Base-by-base conservation (phyloP, 2,329 filamentous ascomycete genomes). In the Talaromyces amestolkiae region DNA sequence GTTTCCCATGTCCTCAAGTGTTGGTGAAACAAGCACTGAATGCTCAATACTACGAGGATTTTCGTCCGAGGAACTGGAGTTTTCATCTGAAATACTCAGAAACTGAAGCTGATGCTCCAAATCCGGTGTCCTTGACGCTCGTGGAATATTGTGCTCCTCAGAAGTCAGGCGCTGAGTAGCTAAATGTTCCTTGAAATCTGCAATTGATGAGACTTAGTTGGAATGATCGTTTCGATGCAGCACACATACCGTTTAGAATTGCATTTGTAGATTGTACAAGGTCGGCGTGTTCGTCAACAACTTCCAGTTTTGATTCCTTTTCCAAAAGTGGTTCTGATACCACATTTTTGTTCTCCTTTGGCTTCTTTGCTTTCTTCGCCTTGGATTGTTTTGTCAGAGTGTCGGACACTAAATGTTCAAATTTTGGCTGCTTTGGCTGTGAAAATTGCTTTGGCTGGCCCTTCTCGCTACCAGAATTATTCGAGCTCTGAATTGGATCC, bases 131-230 rank as follows among this genome's bases (percentile, higher is more conserved):
- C 22, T 64, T 11, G 51, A 58, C 22, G 17, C 19, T 8, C 39
- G 43, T 9, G 35, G 24, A 37, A 51, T 17, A 19, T 43, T 45
- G 5, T 19, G 58, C 24, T 35, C 47, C n/a, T 49, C 58, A 9
- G 51, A 35, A 2, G 19, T 39, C 43, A 41, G 35, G 47, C 59
- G 56, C 13, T 66, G 61, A 3, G 47, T 64, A 31, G 65, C 65
- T 27, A 66, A 37, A 45, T 66, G 56, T 58, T 66, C 65, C 33
- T 66, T 66, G 56, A 66, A 66, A 24, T 59, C 65, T 66, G 61
- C 17, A 39, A 13, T 61, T 39, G 27, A 49, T 66, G 60, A 66
- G 65, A 22, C 1, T 35, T 31, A 22, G 35, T 24, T 22, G 31
- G 5, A 22, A 15, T n/a, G 22, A 9, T 33, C 6, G 15, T 19